Evolutionary conservation across 768 basidiomycete species (phyloP), one percentile per base, ranked within the genome.

Genomic region (Coprinellus aureogranulatus): DNA sequence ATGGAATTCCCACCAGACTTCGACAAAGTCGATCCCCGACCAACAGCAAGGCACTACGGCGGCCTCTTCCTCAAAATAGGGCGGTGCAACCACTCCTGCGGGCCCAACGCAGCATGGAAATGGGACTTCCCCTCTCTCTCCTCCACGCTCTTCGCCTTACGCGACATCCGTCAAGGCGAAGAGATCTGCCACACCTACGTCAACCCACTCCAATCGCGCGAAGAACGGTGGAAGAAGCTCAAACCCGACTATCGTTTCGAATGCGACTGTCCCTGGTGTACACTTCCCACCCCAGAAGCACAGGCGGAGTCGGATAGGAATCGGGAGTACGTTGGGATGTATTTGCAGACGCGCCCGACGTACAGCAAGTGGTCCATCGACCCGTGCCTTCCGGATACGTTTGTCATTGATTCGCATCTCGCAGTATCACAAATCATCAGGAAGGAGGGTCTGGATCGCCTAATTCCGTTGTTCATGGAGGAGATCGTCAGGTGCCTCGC

Each of bases 161-260:
- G 78, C 5, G 59, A 67, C 22, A 76, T 80, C 53, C 51, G 55
- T 25, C 62, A 62, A 0, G 75, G 75, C 6, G 78, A 78, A 55
- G 80, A 81, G 54, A 77, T 81, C 27, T 70, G 70, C n/a, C 77
- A 75, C 53, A 74, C 75, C 16, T 81, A 81, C 63, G 71, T 75
- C 39, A 73, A 79, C 55, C 71, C 75, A 1, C 69, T 71, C 11
- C 73, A 73, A 11, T 63, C 76, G 14, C 70, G 73, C 6, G 67
- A 64, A 12, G 65, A 59, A 12, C 73, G 79, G 12, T 66, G 70
- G 26, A 63, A 67, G 12, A 69, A 69, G 31, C 70, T 81, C 6
- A 55, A 64, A 6, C 67, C 71, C 2, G 70, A 75, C 48, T 79
- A 81, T 58, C 66, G 75, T 9, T 81, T 81, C 57, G 58, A 55